These are phyloP conservation scores for Psilocybe azurescens DNA, from an alignment of 768 basidiomycete species.

Conservation along the genomic window DNA sequence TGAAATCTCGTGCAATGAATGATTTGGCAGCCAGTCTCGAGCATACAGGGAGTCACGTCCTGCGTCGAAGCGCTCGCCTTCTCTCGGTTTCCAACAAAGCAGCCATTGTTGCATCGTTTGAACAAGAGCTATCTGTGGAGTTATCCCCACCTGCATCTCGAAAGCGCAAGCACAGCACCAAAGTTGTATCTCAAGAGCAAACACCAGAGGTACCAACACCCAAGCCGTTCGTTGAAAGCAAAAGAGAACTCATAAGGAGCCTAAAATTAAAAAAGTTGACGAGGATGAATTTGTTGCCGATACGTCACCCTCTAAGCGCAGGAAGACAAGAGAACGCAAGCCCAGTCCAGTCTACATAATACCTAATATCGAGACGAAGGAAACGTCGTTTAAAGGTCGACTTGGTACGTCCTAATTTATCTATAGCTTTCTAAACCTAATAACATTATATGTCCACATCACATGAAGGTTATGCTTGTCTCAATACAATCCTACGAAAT, in stretches of 20 bases:
- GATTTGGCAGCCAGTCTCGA: not conserved
- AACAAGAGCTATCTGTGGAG: not conserved
- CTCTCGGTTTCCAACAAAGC: not conserved
- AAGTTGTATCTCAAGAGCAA: not conserved
- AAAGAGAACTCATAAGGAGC: not conserved
- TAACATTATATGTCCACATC: no score
- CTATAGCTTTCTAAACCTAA: not conserved
- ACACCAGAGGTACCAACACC: not conserved
- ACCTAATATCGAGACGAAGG: constrained; percentile 69
- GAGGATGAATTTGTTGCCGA: not conserved
- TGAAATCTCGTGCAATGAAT: not conserved
- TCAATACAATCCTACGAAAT: constrained; percentile 82
- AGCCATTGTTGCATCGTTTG: not conserved
- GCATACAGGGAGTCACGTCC: not conserved
- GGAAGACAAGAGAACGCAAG: constrained; percentile 2
- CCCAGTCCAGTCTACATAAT: constrained; percentile 68
- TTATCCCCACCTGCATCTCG: not conserved
- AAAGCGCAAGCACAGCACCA: constrained; percentile 2
- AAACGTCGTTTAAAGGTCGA: constrained; percentile 73
- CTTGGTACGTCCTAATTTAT: constrained; percentile 42
- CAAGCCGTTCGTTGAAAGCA: not conserved
- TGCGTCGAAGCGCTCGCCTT: constrained; percentile 9
- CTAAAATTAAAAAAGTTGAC: not conserved
- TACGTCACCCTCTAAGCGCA: not conserved
- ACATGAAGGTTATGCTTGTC: constrained; percentile 71